A percentile compares a stretch with the other conserved stretches of the same genome.
phyloP scores from a whole-genome alignment of 2,329 filamentous ascomycete genomes.

The Colletotrichum sp. region DNA sequence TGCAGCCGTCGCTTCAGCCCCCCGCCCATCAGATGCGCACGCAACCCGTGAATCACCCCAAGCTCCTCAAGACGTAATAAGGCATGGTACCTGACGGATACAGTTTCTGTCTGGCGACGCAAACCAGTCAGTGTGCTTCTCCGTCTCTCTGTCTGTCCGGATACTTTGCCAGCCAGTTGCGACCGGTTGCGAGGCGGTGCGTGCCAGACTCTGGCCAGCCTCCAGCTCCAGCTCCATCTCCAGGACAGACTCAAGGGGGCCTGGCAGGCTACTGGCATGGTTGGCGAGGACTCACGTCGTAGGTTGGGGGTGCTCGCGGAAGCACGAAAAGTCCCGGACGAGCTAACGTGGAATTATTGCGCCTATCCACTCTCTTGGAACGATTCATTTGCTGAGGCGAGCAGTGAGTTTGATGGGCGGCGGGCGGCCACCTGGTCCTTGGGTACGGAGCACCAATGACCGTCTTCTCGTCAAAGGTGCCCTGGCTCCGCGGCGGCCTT shows the following conservation, averaged over 20 bases:
- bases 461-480: background rate
- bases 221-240: background rate
- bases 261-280: background rate
- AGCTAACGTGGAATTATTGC: conserved; percentile 3
- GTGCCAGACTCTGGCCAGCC: background rate
- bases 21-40: conserved; percentile 4
- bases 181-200: background rate
- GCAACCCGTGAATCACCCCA: background rate
- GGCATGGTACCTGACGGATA: background rate
- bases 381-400: conserved; percentile 16
- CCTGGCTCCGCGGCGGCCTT: background rate
- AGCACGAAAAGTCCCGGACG: conserved; percentile 8
- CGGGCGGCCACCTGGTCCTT: background rate
- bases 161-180: background rate
- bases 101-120: background rate
- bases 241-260: background rate
- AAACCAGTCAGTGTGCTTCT: background rate
- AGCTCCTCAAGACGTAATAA: background rate
- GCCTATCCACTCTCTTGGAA: conserved; percentile 12
- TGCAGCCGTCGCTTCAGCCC: background rate
- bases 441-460: background rate
- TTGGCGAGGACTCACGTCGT: background rate
- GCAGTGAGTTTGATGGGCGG: background rate
- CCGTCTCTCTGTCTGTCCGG: background rate
- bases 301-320: conserved; percentile 1